Evolutionary conservation across 306 rosid genomes (phyloP).

Genomic region (Cucumis cinereus): DNA sequence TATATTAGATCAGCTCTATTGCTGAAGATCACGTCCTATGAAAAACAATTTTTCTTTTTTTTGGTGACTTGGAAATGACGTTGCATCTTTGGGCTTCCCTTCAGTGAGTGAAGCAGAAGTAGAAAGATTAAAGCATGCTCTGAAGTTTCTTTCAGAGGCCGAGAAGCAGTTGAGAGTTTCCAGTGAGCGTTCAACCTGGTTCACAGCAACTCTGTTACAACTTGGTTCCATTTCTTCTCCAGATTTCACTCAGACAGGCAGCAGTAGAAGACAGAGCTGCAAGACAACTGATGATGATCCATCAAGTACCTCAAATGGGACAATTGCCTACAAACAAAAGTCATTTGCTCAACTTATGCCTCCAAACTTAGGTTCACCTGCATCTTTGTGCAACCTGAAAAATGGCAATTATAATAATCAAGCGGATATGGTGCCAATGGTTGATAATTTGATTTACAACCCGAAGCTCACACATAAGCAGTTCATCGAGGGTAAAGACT

Average conservation of each 20-base stretch:
- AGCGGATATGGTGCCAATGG: slow-evolving; percentile 28
- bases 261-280: slow-evolving; percentile 81
- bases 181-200: slow-evolving; percentile 94
- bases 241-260: slow-evolving; percentile 61
- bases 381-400: slow-evolving; percentile 29
- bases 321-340: slow-evolving; percentile 32
- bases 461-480: slow-evolving; percentile 41
- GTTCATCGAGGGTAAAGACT: slow-evolving; percentile 33
- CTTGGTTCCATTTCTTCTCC: slow-evolving; percentile 84
- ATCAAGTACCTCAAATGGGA: slow-evolving; percentile 69
- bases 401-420: slow-evolving; percentile 33
- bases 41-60: background rate
- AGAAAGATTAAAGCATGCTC: slow-evolving; percentile 84
- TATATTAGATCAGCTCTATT: background rate
- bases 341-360: slow-evolving; percentile 41
- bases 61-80: background rate
- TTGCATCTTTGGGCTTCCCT: slow-evolving; percentile 27
- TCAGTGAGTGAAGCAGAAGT: slow-evolving; percentile 75
- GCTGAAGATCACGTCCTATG: background rate
- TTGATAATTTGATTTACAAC: slow-evolving; percentile 29
- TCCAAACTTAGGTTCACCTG: slow-evolving; percentile 37
- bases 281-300: slow-evolving; percentile 70
- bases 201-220: slow-evolving; percentile 86
- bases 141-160: slow-evolving; percentile 93
- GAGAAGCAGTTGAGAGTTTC: slow-evolving; percentile 90